Conservation (phyloP, 345 rosid genomes). For the Rhizophora mangle region DNA sequence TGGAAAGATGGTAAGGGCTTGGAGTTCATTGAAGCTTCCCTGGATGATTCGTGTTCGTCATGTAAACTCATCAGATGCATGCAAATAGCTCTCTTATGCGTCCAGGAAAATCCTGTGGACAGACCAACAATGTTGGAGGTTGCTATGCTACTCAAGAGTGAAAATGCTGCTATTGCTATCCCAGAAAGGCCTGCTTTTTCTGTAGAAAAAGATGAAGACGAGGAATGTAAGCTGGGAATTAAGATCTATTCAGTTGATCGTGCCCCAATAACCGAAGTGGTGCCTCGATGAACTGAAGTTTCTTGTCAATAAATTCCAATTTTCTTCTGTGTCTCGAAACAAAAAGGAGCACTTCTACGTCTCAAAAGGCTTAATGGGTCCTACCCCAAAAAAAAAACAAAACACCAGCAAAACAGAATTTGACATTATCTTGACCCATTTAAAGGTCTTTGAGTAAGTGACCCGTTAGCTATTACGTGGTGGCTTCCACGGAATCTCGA, state of each 20-base stretch:
- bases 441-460: too few species aligned
- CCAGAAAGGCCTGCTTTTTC: constrained; percentile 30
- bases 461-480: too few species aligned
- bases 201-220: neutral
- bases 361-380: too few species aligned
- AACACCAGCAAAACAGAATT: too few species aligned
- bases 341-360: too few species aligned
- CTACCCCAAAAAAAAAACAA: too few species aligned
- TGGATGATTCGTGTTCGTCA: constrained; percentile 9
- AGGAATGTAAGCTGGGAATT: neutral
- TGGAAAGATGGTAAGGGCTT: constrained; percentile 15
- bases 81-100: constrained; percentile 21
- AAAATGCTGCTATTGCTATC: neutral
- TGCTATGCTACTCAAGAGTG: constrained; percentile 15
- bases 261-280: constrained; percentile 5
- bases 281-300: constrained; percentile 8
- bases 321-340: too few species aligned
- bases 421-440: too few species aligned
- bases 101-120: constrained; percentile 24
- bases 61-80: constrained; percentile 23
- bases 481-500: too few species aligned
- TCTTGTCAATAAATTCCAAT: too few species aligned
- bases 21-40: constrained; percentile 19
- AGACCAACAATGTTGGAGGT: constrained; percentile 29
- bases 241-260: constrained; percentile 11